Evolutionary conservation across 305 asterid species (phyloP).

Genomic region (Fraxinus paxiana): DNA sequence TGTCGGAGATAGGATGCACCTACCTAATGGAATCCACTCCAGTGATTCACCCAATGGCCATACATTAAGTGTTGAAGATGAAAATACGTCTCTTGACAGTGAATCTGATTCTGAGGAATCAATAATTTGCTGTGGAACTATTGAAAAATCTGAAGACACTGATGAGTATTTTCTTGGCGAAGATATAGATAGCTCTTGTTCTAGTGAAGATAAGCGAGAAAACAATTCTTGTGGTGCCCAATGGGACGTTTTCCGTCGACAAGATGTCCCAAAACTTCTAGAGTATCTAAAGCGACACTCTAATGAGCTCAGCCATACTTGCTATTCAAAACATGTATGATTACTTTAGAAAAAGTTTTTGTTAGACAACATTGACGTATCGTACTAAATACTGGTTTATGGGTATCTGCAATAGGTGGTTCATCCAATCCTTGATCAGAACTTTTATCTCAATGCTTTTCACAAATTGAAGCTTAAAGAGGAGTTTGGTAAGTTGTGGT

Average conservation of each 20-base stretch:
- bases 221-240: conserved; percentile 64
- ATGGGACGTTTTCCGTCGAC: conserved; percentile 82
- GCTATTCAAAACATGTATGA: conserved; percentile 53
- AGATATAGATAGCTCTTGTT: conserved; percentile 45
- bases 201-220: conserved; percentile 39
- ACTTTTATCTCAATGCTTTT: conserved; percentile 71
- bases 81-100: conserved; percentile 46
- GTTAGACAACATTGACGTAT: conserved; percentile 1
- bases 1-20: conserved; percentile 35
- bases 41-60: conserved; percentile 39
- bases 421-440: conserved; percentile 90
- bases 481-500: conserved; percentile 68
- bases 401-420: conserved; percentile 51
- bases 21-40: conserved; percentile 49
- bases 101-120: conserved; percentile 70
- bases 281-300: conserved; percentile 73
- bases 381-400: conserved; percentile 1
- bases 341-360: conserved; percentile 6
- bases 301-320: conserved; percentile 53
- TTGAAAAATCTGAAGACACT: conserved; percentile 62
- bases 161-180: conserved; percentile 50
- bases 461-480: conserved; percentile 87
- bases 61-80: conserved; percentile 32
- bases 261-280: conserved; percentile 83
- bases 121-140: conserved; percentile 57